A percentile compares a stretch with the other conserved stretches of the same genome.
Conservation (phyloP, 345 rosid species). For the Gossypium herbaceum region DNA sequence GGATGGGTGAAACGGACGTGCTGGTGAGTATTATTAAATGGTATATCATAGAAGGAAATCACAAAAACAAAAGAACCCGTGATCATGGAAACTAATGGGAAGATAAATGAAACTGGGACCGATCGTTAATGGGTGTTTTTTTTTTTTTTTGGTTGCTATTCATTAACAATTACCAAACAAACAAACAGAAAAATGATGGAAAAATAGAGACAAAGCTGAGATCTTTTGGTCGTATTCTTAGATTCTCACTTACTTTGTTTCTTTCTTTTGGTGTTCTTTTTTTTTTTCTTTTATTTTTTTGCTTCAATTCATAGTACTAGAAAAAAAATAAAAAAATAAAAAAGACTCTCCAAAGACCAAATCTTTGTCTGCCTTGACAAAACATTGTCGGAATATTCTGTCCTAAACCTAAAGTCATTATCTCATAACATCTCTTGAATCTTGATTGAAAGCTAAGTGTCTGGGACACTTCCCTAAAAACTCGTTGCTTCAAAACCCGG, state of each 20-base stretch:
- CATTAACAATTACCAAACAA: neutral
- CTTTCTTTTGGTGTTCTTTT: neutral
- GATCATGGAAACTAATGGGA: neutral
- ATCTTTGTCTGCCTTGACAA: neutral
- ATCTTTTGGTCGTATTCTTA: neutral
- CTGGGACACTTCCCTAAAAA: slow-evolving; percentile 23
- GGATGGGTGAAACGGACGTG: neutral
- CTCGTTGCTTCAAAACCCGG: slow-evolving; percentile 60
- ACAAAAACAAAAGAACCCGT: neutral
- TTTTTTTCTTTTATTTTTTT: neutral
- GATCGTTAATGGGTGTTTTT: neutral
- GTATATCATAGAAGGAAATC: neutral
- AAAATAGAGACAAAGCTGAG: neutral
- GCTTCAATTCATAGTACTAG: neutral
- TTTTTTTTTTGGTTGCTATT: no score
- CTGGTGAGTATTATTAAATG: neutral
- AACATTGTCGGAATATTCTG: slow-evolving; percentile 19
- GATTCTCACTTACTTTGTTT: neutral
- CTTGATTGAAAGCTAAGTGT: slow-evolving; percentile 77
- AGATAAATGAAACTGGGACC: neutral
- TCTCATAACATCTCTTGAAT: slow-evolving; percentile 23
- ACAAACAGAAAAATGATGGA: neutral
- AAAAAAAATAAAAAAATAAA: no score
- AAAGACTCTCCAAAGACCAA: neutral
- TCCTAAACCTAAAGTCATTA: slow-evolving; percentile 12